Percentiles rank a stretch among this genome's conserved stretches.
These are phyloP conservation scores for Scolecobasidium constrictum DNA, from an alignment of 2,329 filamentous ascomycete species.

Conservation along the genomic window DNA sequence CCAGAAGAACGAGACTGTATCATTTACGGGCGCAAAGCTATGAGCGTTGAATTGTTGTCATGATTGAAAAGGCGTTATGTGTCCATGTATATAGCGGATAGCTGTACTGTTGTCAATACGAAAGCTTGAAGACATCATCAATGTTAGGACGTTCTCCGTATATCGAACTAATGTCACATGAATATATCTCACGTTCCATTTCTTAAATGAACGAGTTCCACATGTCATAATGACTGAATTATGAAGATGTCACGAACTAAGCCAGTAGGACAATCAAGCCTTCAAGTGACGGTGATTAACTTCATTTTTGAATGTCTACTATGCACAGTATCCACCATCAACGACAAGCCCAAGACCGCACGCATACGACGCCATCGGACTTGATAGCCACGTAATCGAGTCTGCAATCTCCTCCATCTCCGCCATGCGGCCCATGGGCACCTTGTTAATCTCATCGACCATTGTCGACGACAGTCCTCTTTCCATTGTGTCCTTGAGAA, in stretches of 20 bases:
- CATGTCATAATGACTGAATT: too few species aligned
- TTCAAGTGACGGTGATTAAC: too few species aligned
- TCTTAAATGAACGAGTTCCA: too few species aligned
- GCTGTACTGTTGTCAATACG: too few species aligned
- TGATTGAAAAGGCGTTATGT: background rate
- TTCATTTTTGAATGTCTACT: too few species aligned
- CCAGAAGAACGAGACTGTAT: conserved; percentile 4
- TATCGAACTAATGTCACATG: too few species aligned
- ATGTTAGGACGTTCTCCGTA: too few species aligned
- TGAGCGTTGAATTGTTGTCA: conserved; percentile 3
- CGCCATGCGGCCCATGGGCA: conserved; percentile 38
- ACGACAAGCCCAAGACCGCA: conserved; percentile 36
- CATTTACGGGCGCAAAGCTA: conserved; percentile 7
- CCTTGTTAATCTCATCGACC: conserved; percentile 30
- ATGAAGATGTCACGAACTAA: too few species aligned
- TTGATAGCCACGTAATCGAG: conserved; percentile 40
- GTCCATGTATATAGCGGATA: too few species aligned
- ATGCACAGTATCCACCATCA: conserved; percentile 25
- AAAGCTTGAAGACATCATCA: too few species aligned
- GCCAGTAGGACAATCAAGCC: too few species aligned
- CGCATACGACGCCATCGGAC: conserved; percentile 43
- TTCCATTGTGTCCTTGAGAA: conserved; percentile 20
- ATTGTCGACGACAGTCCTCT: conserved; percentile 18
- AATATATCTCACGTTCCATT: too few species aligned
- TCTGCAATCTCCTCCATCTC: conserved; percentile 44